Evolutionary conservation across 2,329 filamentous ascomycete species (phyloP), one percentile per base, ranked within the genome.

Genomic region (Clathrospora elynae): DNA sequence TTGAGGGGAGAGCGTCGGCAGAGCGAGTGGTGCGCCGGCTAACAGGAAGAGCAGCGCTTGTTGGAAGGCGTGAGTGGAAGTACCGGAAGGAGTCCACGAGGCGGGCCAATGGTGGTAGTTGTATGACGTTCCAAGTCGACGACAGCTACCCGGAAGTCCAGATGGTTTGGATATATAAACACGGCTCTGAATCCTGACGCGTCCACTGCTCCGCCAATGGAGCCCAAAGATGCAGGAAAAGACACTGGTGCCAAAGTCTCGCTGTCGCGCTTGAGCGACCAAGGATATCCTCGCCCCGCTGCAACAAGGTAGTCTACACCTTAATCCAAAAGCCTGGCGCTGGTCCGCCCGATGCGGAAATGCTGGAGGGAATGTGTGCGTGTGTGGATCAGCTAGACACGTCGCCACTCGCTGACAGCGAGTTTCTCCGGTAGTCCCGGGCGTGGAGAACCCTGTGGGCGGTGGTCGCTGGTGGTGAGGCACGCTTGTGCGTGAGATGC

Each of bases 111-210:
- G 45, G 34, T 49, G 47, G 46, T 42, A 43, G 39, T 39, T 46
- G 51, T 49, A 53, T 62, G 61, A 63, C 58, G 59, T 65, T 55
- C 41, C 49, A 59, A 49, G 56, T 49, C 53, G 46, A 52, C 59
- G 56, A 49, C 51, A 49, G 55, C 57, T 57, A 59, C 46, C 59
- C 50, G 47, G 53, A 54, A 64, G 55, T 55, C 52, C 55, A 50
- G 55, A 61, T 51, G 54, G 58, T 59, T 57, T 49, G 62, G 55
- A 68, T 70, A 68, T 70, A 69, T 68, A 70, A 68, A 68, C 57
- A 64, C 59, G 37, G 51, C 49, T n/a, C n/a, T n/a, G n/a, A n/a
- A n/a, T n/a, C 60, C 50, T 49, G 57, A 60, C 62, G 57, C 66
- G 64, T 67, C 59, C 54, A 61, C 56, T 44, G 51, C 45, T 54